These are phyloP conservation scores for Trichoderma sp. DNA, from an alignment of 2,329 filamentous ascomycete species.

Conservation along the genomic window DNA sequence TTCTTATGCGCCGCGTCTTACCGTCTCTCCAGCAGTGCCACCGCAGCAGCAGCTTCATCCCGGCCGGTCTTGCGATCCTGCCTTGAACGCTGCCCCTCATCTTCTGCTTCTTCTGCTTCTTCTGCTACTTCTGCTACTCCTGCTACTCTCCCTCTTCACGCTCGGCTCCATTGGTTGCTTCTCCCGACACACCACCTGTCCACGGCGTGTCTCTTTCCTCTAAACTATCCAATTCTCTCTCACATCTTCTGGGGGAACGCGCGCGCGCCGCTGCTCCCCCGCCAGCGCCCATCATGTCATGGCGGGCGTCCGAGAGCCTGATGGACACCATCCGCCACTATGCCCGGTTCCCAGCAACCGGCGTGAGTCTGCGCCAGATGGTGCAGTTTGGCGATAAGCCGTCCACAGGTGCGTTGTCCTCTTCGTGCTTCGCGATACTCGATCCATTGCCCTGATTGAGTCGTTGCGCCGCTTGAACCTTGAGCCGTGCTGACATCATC, in stretches of 20 bases:
- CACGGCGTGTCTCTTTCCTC: not conserved
- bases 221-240: not conserved
- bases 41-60: not conserved
- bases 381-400: conserved; percentile 96
- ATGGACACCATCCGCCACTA: conserved; percentile 98
- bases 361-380: conserved; percentile 96
- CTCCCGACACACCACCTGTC: not conserved
- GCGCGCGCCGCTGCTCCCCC: conserved; percentile 19
- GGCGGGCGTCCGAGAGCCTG: conserved; percentile 86
- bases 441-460: conserved; percentile 64
- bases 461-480: not conserved
- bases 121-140: not conserved
- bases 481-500: conserved; percentile 50
- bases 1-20: conserved; percentile 6
- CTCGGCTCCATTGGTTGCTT: not conserved
- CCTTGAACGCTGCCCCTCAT: not conserved
- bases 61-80: not conserved
- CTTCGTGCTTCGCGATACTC: conserved; percentile 47
- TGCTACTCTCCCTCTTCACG: not conserved
- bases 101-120: not conserved
- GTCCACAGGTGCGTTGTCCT: conserved; percentile 69
- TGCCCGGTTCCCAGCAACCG: conserved; percentile 94
- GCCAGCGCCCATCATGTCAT: conserved; percentile 67
- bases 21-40: not conserved
- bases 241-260: conserved; percentile 1